phyloP scores from a whole-genome alignment of 345 rosid species.

The Geranium brycei region DNA sequence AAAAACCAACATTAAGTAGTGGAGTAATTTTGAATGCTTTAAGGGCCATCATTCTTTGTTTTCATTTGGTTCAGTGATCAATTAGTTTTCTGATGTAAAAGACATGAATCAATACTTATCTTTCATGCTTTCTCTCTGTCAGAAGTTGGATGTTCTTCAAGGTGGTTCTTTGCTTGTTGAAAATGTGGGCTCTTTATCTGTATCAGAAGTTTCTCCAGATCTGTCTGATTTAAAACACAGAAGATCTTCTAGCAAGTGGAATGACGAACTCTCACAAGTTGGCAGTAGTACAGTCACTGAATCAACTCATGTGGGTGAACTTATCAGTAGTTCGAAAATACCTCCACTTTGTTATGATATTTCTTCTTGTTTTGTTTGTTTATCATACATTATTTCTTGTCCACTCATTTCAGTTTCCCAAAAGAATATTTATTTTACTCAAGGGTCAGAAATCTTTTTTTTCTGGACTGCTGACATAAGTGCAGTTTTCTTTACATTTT shows the following conservation, averaged over 20 bases:
- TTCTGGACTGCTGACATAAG: background rate
- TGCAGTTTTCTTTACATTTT: background rate
- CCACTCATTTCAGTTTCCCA: background rate
- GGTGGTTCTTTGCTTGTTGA: conserved; percentile 49
- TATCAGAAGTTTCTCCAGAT: conserved; percentile 35
- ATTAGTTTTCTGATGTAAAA: background rate
- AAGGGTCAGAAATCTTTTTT: background rate
- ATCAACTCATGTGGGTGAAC: conserved; percentile 51
- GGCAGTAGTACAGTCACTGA: conserved; percentile 66
- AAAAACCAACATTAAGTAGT: background rate
- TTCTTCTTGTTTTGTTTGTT: conserved; percentile 1
- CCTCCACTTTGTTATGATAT: conserved; percentile 24
- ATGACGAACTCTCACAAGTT: conserved; percentile 55
- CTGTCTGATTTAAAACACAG: conserved; percentile 47
- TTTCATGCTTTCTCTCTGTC: conserved; percentile 14
- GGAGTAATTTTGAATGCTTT: background rate
- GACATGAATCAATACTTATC: conserved; percentile 5
- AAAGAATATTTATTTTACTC: too few species aligned
- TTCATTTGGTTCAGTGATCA: background rate
- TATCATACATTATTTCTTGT: background rate
- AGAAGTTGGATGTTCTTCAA: conserved; percentile 41
- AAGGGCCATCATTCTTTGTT: background rate
- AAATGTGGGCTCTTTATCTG: conserved; percentile 38
- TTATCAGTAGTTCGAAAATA: conserved; percentile 31
- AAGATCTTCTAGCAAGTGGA: conserved; percentile 71